Percentiles rank a stretch among this genome's conserved stretches.
Conservation (phyloP, 352 stramenopile genomes). For the Phytophthora cryptogea region DNA sequence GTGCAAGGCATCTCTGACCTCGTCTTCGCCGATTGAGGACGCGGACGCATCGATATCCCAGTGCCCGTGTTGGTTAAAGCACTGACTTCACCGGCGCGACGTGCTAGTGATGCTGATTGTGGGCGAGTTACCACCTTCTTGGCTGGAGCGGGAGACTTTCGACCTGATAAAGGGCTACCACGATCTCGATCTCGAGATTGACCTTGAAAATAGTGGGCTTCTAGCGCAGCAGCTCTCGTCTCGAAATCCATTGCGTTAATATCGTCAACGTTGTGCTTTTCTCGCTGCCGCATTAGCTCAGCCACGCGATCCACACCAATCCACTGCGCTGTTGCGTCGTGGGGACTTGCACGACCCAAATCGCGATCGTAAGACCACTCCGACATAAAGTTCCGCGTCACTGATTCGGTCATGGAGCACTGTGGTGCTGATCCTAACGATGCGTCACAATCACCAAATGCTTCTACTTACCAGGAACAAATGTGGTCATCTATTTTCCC, state of each 20-base stretch:
- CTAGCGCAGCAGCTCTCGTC: slow-evolving; percentile 15
- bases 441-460: background rate
- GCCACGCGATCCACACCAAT: slow-evolving; percentile 35
- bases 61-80: background rate
- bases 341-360: background rate
- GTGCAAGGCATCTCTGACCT: slow-evolving; percentile 1
- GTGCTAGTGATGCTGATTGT: slow-evolving; percentile 23
- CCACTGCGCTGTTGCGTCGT: slow-evolving; percentile 14
- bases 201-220: slow-evolving; percentile 14
- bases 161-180: background rate
- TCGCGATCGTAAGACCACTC: slow-evolving; percentile 33
- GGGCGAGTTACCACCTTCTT: slow-evolving; percentile 15
- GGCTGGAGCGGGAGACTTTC: background rate
- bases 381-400: slow-evolving; percentile 32
- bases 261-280: slow-evolving; percentile 16
- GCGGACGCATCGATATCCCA: background rate
- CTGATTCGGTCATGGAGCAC: slow-evolving; percentile 27
- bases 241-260: slow-evolving; percentile 26
- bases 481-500: background rate
- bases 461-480: slow-evolving; percentile 23
- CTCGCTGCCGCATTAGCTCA: slow-evolving; percentile 14
- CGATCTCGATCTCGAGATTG: background rate
- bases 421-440: background rate
- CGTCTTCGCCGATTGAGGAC: slow-evolving; percentile 42
- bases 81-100: slow-evolving; percentile 3